Conservation (phyloP, 2,329 filamentous ascomycete genomes). For the Pyrenophora seminiperda region DNA sequence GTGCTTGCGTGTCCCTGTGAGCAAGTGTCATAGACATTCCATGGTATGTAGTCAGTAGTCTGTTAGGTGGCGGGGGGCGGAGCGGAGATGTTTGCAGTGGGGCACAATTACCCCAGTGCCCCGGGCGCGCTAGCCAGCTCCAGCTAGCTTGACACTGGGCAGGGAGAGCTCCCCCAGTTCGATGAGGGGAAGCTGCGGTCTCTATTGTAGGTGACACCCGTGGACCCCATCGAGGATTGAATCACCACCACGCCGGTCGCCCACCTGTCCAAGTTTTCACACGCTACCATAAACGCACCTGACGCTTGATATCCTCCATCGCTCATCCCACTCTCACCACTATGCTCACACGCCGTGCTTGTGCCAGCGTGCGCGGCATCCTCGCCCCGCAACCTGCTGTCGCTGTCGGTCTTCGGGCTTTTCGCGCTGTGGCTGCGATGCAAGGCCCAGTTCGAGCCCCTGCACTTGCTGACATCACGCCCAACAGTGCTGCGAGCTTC, state of each 20-base stretch:
- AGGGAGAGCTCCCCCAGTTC: slow-evolving; percentile 16
- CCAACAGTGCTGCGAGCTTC: slow-evolving; percentile 74
- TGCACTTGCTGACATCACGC: slow-evolving; percentile 83
- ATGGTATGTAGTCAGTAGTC: too few relatives aligned
- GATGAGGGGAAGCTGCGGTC: slow-evolving; percentile 19
- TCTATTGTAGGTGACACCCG: slow-evolving; percentile 2
- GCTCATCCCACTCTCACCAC: slow-evolving; percentile 12
- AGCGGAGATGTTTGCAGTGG: slow-evolving; percentile 10
- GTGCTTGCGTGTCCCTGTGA: too few relatives aligned
- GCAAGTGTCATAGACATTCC: too few relatives aligned
- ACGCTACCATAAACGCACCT: slow-evolving; percentile 1
- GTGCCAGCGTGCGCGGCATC: slow-evolving; percentile 33
- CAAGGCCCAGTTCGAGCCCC: slow-evolving; percentile 55
- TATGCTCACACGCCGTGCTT: slow-evolving; percentile 42
- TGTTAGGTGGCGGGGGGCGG: not conserved
- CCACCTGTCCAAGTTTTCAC: not conserved
- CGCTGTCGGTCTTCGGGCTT: slow-evolving; percentile 31
- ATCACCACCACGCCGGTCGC: slow-evolving; percentile 5
- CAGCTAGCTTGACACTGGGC: too few relatives aligned
- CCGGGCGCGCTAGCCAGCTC: slow-evolving; percentile 18
- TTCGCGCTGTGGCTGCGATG: slow-evolving; percentile 32
- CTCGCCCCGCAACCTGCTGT: slow-evolving; percentile 23
- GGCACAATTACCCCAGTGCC: slow-evolving; percentile 19
- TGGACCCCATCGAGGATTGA: slow-evolving; percentile 1
- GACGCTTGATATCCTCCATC: not conserved